Conservation (phyloP, 108 stramenopile genomes). For the Cylindrotheca closterium region DNA sequence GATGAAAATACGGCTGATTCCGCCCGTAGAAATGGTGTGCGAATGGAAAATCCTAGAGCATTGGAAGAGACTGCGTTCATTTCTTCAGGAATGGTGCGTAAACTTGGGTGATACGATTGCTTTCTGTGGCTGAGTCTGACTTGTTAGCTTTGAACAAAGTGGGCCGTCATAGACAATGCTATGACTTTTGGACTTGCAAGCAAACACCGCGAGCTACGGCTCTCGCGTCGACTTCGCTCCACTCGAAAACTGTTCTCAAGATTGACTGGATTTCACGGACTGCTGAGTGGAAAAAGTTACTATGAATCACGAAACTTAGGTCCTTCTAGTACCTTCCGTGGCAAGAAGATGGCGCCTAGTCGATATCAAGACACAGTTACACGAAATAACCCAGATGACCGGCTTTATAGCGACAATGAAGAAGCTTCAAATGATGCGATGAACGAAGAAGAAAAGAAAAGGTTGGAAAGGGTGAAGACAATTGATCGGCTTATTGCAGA, state of each 20-base stretch:
- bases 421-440: too few relatives aligned
- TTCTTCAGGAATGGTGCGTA: too few relatives aligned
- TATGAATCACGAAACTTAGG: too few relatives aligned
- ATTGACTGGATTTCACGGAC: slow-evolving; percentile 76
- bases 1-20: not conserved
- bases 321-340: too few relatives aligned
- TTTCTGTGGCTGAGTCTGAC: not conserved
- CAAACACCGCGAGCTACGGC: slow-evolving; percentile 1
- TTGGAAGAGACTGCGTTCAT: too few relatives aligned
- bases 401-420: too few relatives aligned
- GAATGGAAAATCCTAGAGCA: not conserved
- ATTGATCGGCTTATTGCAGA: slow-evolving; percentile 69
- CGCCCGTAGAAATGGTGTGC: not conserved
- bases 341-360: too few relatives aligned
- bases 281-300: slow-evolving; percentile 85
- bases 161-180: slow-evolving; percentile 25
- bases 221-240: slow-evolving; percentile 40
- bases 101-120: too few relatives aligned
- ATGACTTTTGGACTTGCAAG: slow-evolving; percentile 27
- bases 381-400: too few relatives aligned
- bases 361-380: too few relatives aligned
- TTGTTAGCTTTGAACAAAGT: slow-evolving; percentile 1
- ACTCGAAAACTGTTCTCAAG: slow-evolving; percentile 66
- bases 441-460: slow-evolving; percentile 30
- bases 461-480: slow-evolving; percentile 68